Evolutionary conservation across 208 protist genomes (phyloP), one percentile per base, ranked within the genome.

Genomic region (Leishmania amazonensis): DNA sequence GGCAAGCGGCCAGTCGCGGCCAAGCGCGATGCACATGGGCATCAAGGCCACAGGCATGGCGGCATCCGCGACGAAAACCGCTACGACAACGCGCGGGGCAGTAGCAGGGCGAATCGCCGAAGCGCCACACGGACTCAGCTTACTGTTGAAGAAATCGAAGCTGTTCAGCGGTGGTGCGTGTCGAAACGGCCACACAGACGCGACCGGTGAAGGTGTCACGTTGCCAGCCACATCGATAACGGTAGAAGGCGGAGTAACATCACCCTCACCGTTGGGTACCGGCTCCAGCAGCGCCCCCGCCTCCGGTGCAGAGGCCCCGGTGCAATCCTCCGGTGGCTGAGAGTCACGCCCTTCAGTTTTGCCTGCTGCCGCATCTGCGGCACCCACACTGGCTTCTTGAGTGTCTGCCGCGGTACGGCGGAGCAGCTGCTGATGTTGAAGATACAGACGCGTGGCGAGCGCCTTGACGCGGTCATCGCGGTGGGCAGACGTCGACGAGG

Each of bases 181-280:
- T 7, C 77, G 87, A 79, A 95, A 95, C 11, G 94, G 94, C 91
- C 91, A 97, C 58, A 79, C 75, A n/a, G 60, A 19, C 35, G 28
- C 51, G 35, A 47, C 51, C 74, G n/a, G 53, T 31, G 3, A 21
- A 1, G 40, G n/a, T 19, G 28, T 35, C 40, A 7, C 13, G 28
- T 13, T 58, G 47, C 19, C 73, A 58, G 51, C 35, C 13, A 28
- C 51, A 62, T 54, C 51, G 35, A 47, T 15, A 45, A 31, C 45
- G 45, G 45, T 31, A 53, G 24, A 9, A 38, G 13, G 38, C 45
- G 8, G 45, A 51, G 70, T 74, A 51, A 2, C 13, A 15, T 74
- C 70, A 54, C 70, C 40, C 17, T 51, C 70, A 47, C 45, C 7
- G 8, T 45, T 8, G 9, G 45, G 70, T 47, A 13, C 45, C 24